Conservation (phyloP, 352 stramenopile species). For the Phytopythium aichiense region DNA sequence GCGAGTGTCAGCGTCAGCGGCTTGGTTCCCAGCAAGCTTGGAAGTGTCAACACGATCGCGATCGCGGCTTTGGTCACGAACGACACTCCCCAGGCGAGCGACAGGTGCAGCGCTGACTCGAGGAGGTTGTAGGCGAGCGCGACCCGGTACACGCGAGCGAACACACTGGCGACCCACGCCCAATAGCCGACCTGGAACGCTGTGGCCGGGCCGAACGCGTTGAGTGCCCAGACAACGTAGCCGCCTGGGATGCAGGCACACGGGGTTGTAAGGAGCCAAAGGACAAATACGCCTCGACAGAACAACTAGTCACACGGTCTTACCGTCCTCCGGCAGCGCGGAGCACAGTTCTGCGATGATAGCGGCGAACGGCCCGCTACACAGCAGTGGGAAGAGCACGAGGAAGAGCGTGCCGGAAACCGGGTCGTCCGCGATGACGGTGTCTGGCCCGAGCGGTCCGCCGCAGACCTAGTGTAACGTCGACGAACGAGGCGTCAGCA, state of each 20-base stretch:
- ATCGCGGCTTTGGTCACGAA: constrained; percentile 18
- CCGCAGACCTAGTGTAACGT: constrained; percentile 9
- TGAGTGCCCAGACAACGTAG: constrained; percentile 83
- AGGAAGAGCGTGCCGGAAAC: constrained; percentile 15
- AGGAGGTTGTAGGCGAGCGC: constrained; percentile 31
- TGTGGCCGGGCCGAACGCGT: constrained; percentile 77
- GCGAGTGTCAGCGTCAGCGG: constrained; percentile 49
- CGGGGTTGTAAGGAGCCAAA: not conserved
- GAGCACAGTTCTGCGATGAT: constrained; percentile 88
- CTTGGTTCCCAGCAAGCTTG: constrained; percentile 35
- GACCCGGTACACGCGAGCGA: constrained; percentile 68
- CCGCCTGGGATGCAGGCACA: constrained; percentile 22
- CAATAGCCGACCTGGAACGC: constrained; percentile 59
- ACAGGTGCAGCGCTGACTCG: not conserved
- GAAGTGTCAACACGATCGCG: constrained; percentile 17
- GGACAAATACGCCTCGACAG: not conserved
- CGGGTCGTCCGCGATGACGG: constrained; percentile 18
- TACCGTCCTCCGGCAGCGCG: constrained; percentile 67
- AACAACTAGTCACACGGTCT: not conserved
- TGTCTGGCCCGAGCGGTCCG: constrained; percentile 13
- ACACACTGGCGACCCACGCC: constrained; percentile 74
- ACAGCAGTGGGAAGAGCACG: constrained; percentile 61
- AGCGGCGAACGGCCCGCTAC: constrained; percentile 78
- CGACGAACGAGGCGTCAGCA: not conserved
- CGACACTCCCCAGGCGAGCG: not conserved